These are phyloP conservation scores for Kazachstania bromeliacearum DNA, from an alignment of 805 yeast genomes.

Conservation along the genomic window DNA sequence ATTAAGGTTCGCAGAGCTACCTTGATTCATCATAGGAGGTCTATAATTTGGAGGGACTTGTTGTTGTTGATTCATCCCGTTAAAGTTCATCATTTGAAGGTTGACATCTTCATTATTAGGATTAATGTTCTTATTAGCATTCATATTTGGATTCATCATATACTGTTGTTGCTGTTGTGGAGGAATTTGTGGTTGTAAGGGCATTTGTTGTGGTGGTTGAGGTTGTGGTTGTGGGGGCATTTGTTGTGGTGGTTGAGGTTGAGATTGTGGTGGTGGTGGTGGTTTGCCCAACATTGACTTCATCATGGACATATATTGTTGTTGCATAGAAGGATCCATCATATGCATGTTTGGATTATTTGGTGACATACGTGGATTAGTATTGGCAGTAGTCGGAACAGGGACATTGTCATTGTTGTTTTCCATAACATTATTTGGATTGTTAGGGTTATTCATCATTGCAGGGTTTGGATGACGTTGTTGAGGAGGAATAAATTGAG, in stretches of 20 bases:
- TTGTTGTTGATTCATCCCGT: not conserved
- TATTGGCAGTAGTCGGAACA: not conserved
- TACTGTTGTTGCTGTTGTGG: not conserved
- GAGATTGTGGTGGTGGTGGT: slow-evolving; percentile 1
- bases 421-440: slow-evolving; percentile 5
- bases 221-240: slow-evolving; percentile 1
- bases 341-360: not conserved
- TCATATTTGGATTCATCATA: not conserved
- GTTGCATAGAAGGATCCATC: slow-evolving; percentile 4
- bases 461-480: not conserved
- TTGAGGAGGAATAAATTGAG: not conserved
- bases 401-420: no score
- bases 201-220: slow-evolving; percentile 2
- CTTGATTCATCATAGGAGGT: no score
- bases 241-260: slow-evolving; percentile 1
- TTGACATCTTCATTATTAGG: not conserved
- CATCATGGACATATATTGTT: slow-evolving; percentile 7
- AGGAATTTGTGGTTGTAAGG: not conserved
- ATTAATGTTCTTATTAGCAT: not conserved
- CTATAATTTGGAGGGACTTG: not conserved
- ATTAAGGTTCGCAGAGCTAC: no score
- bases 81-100: not conserved
- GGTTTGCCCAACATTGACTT: not conserved
- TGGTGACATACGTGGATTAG: not conserved
- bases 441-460: slow-evolving; percentile 1